Evolutionary conservation across 73 alveolate species (phyloP).

Genomic region (Paraurostyla sp.): DNA sequence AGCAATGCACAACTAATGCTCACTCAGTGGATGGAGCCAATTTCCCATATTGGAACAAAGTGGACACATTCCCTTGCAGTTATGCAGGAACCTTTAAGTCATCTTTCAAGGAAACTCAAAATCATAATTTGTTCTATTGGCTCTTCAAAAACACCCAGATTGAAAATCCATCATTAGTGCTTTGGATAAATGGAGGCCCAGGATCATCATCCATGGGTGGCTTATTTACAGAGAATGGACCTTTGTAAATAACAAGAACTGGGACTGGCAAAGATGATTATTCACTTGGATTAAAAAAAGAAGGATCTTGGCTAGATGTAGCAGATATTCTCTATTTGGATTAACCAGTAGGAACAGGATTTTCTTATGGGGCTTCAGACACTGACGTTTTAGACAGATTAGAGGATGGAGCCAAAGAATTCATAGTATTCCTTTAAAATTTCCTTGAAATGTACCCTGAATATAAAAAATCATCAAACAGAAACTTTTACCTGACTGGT

Average conservation of each 20-base stretch:
- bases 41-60: conserved; percentile 24
- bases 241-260: conserved; percentile 41
- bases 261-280: conserved; percentile 4
- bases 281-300: not conserved
- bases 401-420: conserved; percentile 29
- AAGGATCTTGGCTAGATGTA: conserved; percentile 25
- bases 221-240: conserved; percentile 91
- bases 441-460: conserved; percentile 77
- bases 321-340: conserved; percentile 56
- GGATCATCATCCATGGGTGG: conserved; percentile 92
- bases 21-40: not conserved
- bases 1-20: not conserved
- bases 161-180: conserved; percentile 76
- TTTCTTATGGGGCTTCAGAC: conserved; percentile 41
- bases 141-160: conserved; percentile 29
- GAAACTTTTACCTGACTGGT: conserved; percentile 89
- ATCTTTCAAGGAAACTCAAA: not conserved
- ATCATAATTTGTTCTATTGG: conserved; percentile 64
- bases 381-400: not conserved
- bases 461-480: conserved; percentile 44
- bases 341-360: conserved; percentile 57
- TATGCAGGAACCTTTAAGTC: conserved; percentile 53
- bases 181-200: conserved; percentile 98
- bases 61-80: conserved; percentile 31
- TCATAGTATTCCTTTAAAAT: conserved; percentile 22